Conservation (phyloP, 2,329 filamentous ascomycete genomes). For the Escovopsis sp. region DNA sequence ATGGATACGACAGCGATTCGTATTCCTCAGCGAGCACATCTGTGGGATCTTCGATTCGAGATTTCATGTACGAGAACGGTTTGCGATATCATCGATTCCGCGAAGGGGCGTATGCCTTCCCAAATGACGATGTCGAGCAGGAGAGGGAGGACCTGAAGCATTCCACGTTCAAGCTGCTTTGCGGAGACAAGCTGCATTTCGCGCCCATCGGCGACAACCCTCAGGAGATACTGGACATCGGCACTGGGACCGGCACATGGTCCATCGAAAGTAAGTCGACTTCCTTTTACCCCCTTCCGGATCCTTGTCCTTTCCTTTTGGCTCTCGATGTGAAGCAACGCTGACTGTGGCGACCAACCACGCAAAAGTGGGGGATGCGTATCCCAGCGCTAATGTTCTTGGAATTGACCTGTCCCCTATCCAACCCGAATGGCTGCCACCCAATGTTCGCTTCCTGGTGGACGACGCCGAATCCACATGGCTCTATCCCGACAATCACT, state of each 20-base stretch:
- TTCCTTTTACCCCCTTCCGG: too few relatives aligned
- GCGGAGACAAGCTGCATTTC: slow-evolving; percentile 33
- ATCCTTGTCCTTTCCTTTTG: too few relatives aligned
- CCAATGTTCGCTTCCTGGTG: slow-evolving; percentile 39
- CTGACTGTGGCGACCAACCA: not conserved
- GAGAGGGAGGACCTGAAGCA: slow-evolving; percentile 44
- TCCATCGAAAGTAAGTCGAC: slow-evolving; percentile 33
- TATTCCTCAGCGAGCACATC: slow-evolving; percentile 23
- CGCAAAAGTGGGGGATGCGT: slow-evolving; percentile 29
- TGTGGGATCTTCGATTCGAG: slow-evolving; percentile 25
- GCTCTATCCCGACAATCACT: slow-evolving; percentile 37
- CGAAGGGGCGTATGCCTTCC: slow-evolving; percentile 40
- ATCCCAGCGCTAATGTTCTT: slow-evolving; percentile 26
- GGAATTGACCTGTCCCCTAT: slow-evolving; percentile 33
- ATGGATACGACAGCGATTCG: slow-evolving; percentile 22
- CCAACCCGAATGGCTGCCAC: slow-evolving; percentile 35
- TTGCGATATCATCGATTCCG: slow-evolving; percentile 41
- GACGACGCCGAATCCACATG: slow-evolving; percentile 43
- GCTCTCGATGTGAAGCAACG: too few relatives aligned
- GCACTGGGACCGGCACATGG: slow-evolving; percentile 44
- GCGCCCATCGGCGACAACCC: slow-evolving; percentile 32
- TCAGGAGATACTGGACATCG: slow-evolving; percentile 39
- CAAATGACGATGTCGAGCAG: slow-evolving; percentile 45
- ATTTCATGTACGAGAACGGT: slow-evolving; percentile 42
- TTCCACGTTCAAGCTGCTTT: slow-evolving; percentile 32